Evolutionary conservation across 2,329 filamentous ascomycete species (phyloP), one percentile per base, ranked within the genome.

Genomic region (Sporothrix humicola): DNA sequence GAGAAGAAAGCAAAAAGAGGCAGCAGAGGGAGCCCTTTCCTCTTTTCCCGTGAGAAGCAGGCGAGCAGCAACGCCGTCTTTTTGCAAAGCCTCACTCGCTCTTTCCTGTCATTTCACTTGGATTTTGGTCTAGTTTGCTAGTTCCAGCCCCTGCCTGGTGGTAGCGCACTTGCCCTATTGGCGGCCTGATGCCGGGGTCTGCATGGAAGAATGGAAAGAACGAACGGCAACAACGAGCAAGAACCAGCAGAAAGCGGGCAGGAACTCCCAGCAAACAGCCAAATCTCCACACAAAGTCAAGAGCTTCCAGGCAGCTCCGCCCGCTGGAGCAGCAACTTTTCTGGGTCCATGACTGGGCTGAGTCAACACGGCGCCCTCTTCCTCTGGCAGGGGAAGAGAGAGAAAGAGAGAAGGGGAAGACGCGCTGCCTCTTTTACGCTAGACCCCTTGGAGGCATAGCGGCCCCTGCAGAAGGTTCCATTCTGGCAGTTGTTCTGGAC

Each of bases 361-460:
- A 68, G 63, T 68, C 44, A 46, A 68, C 63, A 23, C 63, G 63
- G 63, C 63, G 44, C 46, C 44, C 63, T 68, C 63, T 31, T 66
- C 63, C 63, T 9, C 44, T 23, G 31, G 31, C 31, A 37, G 31
- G 31, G 31, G 7, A 7, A 66, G 3, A 17, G 37, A 26, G 23
- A 3, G 23, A 1, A 26, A 26, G 23, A 26, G 23, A 26, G 23
- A 26, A 26, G 23, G 23, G 17, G 37, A 42, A 37, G 31, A 65
- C 59, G 59, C 59, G 59, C 59, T 46, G 59, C 42, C 59, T 65
- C 59, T 31, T 61, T 5, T 65, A 37, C 59, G 59, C 59, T 46
- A 65, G n/a, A 23, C 37, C 42, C 37, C 59, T 23, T 46, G 42
- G 31, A 20, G 17, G 17, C 37, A 65, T 23, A 65, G 59, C 59